phyloP scores from a whole-genome alignment of 257 asterid genomes.

The Leptodermis oblonga region DNA sequence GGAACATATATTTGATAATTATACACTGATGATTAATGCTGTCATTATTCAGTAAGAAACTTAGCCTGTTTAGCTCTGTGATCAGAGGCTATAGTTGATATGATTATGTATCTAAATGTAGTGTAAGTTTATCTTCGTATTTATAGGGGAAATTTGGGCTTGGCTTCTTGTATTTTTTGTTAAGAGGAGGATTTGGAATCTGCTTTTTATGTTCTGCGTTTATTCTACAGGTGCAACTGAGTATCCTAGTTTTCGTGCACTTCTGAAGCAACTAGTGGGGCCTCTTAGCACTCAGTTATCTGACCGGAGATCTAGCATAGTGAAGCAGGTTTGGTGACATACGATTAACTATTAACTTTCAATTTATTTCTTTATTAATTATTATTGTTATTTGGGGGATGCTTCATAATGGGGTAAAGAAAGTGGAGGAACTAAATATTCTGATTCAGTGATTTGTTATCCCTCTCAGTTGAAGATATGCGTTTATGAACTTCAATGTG shows the following conservation, averaged over 20 bases:
- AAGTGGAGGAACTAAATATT: background rate
- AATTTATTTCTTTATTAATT: background rate
- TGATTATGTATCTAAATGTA: background rate
- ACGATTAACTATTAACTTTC: background rate
- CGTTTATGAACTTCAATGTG: background rate
- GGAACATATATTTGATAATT: background rate
- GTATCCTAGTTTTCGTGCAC: constrained; percentile 87
- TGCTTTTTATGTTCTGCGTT: background rate
- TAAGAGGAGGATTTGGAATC: background rate
- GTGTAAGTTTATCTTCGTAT: background rate
- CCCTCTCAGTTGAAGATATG: background rate
- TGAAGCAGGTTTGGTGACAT: constrained; percentile 68
- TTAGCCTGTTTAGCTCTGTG: background rate
- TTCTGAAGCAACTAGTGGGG: constrained; percentile 82
- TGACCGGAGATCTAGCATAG: constrained; percentile 97
- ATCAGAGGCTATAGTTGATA: background rate
- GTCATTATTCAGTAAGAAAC: background rate
- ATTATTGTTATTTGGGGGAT: background rate
- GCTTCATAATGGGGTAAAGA: background rate
- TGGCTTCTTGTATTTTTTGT: background rate
- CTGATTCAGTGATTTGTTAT: background rate
- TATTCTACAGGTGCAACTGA: constrained; percentile 74
- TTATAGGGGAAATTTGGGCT: background rate
- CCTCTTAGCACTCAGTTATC: constrained; percentile 92
- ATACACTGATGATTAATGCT: background rate